These are phyloP conservation scores for Phytopythium litorale DNA, from an alignment of 352 stramenopile species.

Conservation along the genomic window DNA sequence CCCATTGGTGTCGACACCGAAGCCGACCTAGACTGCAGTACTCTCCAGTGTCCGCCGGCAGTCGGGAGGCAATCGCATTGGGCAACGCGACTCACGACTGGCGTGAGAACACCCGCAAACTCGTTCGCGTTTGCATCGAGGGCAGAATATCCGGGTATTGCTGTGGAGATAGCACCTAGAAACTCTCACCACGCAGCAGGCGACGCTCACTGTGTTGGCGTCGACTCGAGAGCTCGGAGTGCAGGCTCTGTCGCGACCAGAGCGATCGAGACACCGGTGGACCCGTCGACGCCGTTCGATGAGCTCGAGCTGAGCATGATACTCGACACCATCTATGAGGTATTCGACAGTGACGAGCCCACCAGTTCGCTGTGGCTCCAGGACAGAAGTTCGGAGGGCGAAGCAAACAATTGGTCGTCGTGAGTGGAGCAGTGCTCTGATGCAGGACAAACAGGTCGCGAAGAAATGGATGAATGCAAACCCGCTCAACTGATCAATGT, in stretches of 20 bases:
- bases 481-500: too few species aligned
- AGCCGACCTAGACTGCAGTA: background rate
- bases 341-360: background rate
- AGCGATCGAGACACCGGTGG: background rate
- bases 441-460: too few species aligned
- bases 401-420: background rate
- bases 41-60: background rate
- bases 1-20: background rate
- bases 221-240: background rate
- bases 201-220: background rate
- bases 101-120: background rate
- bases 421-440: background rate
- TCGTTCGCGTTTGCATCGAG: background rate
- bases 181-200: background rate
- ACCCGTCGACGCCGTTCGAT: background rate
- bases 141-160: too few species aligned
- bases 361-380: background rate
- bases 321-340: background rate
- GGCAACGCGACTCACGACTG: background rate
- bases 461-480: too few species aligned
- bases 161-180: too few species aligned
- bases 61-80: background rate
- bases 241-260: background rate
- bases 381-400: background rate
- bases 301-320: background rate